These are phyloP conservation scores for Solanum sparsipilum DNA, from an alignment of 257 asterid species.

Conservation along the genomic window DNA sequence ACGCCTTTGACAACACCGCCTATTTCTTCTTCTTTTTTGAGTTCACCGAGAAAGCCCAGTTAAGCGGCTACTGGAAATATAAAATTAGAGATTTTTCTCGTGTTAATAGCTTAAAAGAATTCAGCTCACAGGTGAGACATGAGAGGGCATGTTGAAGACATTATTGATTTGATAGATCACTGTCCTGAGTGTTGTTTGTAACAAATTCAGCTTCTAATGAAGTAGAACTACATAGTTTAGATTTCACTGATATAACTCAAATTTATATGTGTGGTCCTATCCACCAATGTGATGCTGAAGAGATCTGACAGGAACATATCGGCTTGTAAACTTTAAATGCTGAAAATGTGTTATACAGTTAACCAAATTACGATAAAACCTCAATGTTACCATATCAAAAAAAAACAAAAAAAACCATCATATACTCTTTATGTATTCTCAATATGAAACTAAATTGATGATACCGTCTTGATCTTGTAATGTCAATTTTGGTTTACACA, in stretches of 20 bases:
- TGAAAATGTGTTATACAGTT: background rate
- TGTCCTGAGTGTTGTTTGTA: background rate
- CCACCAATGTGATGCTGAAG: background rate
- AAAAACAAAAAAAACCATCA: background rate
- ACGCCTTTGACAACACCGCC: too few relatives aligned
- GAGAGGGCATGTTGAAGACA: background rate
- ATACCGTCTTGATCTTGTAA: background rate
- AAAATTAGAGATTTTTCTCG: background rate
- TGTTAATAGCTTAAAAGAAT: background rate
- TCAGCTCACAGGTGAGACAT: background rate
- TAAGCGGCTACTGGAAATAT: background rate
- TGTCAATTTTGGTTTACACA: background rate
- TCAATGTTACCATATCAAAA: background rate
- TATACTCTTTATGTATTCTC: background rate
- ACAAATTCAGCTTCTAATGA: background rate
- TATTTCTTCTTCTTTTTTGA: background rate
- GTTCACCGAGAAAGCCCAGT: background rate
- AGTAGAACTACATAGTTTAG: background rate
- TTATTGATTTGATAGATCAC: background rate
- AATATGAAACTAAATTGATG: background rate
- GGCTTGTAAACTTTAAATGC: background rate
- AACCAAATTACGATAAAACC: background rate
- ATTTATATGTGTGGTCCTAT: background rate
- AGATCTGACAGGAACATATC: background rate
- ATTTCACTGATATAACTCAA: background rate